Base-by-base conservation (phyloP, 208 protist species). In the Crithidia fasciculata region DNA sequence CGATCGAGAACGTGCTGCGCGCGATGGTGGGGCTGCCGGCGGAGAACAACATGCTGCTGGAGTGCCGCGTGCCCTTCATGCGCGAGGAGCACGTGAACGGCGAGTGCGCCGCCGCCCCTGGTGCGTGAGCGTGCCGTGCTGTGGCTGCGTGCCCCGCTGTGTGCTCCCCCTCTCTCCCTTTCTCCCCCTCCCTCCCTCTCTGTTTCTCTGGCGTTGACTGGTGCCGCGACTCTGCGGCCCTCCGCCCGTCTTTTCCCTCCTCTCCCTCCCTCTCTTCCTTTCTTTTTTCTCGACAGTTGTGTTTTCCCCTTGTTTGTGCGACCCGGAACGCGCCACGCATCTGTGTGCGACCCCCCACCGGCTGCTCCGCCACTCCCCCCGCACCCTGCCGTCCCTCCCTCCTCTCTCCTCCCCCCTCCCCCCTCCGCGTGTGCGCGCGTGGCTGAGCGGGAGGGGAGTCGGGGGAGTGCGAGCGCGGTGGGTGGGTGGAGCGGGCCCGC, bases 1-100 rank as follows among this genome's bases (percentile, higher is more conserved):
- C 83, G 55, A 93, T 99, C 60, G 96, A 98, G 49, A 99, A 99
- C 83, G 72, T 99, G 28, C 83, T 99, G 18, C 86, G 96, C 40
- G 98, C 98, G 37, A 92, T 97, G 76, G 81, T 99, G 55, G 98
- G 98, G 63, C 86, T 99, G 8, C 90, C 88, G 41, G 85, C 97
- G 18, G 91, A 99, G 60, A 98, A 96, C 83, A 89, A 99, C 81
- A 98, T 99, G 95, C 69, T 96, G 53, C 89, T 99, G n/a, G 97
- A 99, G 83, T 89, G 97, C 79, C 98, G 89, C 15, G 63, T 94
- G 2, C 91, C 89, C 50, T 81, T 80, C 69, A 72, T 94, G 50
- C 82, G 82, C 37, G 75, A 74, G 58, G 65, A 49, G 39, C 79
- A 84, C 66, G 66, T 62, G 41, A 77, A 71, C 37, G 70, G 70